A percentile compares a stretch with the other conserved stretches of the same genome.
These are phyloP conservation scores for Oryza longistaminata DNA, from an alignment of 176 grass and related monocot genomes.

Conservation along the genomic window DNA sequence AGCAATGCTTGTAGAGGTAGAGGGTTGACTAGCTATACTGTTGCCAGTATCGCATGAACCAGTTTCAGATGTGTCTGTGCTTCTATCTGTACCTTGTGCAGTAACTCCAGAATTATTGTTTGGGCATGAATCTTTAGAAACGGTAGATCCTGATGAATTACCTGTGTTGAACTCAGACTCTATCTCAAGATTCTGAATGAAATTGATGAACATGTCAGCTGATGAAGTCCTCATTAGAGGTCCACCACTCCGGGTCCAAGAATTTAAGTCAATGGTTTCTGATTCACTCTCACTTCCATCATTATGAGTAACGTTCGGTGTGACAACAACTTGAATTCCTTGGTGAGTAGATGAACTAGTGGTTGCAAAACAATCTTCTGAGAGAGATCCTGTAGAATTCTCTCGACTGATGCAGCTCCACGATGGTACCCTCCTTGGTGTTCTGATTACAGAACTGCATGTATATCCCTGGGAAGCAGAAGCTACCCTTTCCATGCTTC, in stretches of 20 bases:
- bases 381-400: constrained; percentile 83
- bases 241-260: constrained; percentile 90
- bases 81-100: constrained; percentile 32
- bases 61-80: constrained; percentile 26
- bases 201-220: constrained; percentile 71
- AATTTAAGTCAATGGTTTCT: constrained; percentile 81
- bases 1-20: constrained; percentile 33
- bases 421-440: constrained; percentile 80
- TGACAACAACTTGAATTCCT: constrained; percentile 9
- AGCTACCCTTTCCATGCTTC: constrained; percentile 61
- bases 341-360: constrained; percentile 42
- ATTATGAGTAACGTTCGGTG: constrained; percentile 17
- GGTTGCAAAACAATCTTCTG: constrained; percentile 56
- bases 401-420: constrained; percentile 92
- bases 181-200: constrained; percentile 78
- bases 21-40: constrained; percentile 36
- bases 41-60: not conserved
- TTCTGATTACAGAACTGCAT: constrained; percentile 40
- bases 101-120: constrained; percentile 24
- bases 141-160: constrained; percentile 16
- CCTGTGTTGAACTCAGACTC: constrained; percentile 53
- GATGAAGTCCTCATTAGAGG: constrained; percentile 92
- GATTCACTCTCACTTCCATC: constrained; percentile 92
- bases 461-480: constrained; percentile 52
- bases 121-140: constrained; percentile 3